Evolutionary conservation across 345 rosid genomes (phyloP).

Genomic region (Rhodomyrtus tomentosa): DNA sequence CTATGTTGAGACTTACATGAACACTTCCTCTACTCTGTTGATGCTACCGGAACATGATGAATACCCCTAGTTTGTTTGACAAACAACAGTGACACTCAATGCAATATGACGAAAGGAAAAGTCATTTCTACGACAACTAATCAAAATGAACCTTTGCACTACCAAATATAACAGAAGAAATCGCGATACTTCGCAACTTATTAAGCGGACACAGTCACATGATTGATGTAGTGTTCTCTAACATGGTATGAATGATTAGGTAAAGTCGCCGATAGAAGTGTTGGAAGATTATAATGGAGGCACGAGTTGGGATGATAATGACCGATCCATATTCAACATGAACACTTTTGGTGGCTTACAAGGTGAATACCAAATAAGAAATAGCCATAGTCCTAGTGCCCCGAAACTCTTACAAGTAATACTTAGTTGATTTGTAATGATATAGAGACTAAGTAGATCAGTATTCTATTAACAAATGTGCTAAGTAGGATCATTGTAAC

Average conservation of each 20-base stretch:
- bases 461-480: not conserved
- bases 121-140: not conserved
- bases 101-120: not conserved
- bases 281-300: not conserved
- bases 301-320: not conserved
- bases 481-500: not conserved
- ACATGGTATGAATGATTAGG: not conserved
- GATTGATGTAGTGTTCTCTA: not conserved
- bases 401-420: not conserved
- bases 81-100: not conserved
- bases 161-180: not conserved
- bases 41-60: not conserved
- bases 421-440: not conserved
- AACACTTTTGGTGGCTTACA: not conserved
- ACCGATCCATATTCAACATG: not conserved
- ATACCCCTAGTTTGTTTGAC: not conserved
- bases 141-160: not conserved
- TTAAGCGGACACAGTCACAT: not conserved
- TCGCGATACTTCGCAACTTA: not conserved
- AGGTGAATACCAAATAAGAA: not conserved
- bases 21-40: not conserved
- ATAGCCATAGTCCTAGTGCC: not conserved
- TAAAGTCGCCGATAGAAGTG: not conserved
- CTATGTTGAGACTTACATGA: no score
- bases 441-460: not conserved